Evolutionary conservation across 2,329 filamentous ascomycete genomes (phyloP).

Genomic region (Fusarium sp.): DNA sequence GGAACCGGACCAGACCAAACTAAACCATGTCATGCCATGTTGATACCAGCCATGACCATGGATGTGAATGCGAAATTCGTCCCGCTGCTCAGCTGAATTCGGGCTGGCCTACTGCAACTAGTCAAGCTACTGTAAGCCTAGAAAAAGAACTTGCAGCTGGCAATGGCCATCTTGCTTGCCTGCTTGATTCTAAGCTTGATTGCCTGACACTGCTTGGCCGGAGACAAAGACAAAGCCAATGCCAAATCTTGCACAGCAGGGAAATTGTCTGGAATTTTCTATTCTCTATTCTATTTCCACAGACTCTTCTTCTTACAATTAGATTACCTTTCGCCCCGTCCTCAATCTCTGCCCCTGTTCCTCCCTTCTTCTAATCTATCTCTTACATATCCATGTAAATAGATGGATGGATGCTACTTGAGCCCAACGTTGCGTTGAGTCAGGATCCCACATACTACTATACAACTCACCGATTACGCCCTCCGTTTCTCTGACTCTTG

Average conservation of each 20-base stretch:
- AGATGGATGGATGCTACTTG: conserved; percentile 18
- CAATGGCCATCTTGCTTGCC: conserved; percentile 28
- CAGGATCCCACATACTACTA: conserved; percentile 16
- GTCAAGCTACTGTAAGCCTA: conserved; percentile 25
- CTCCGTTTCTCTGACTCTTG: conserved; percentile 21
- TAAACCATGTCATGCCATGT: neutral
- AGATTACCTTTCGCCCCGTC: conserved; percentile 7
- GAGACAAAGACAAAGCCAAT: conserved; percentile 14
- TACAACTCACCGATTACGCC: conserved; percentile 18
- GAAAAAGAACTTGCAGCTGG: conserved; percentile 21
- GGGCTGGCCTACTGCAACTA: conserved; percentile 27
- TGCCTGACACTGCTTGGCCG: conserved; percentile 34
- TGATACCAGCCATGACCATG: conserved; percentile 24
- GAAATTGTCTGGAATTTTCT: conserved; percentile 35
- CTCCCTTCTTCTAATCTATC: conserved; percentile 21
- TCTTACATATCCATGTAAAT: conserved; percentile 32
- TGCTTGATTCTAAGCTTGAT: conserved; percentile 1
- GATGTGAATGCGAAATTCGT: conserved; percentile 16
- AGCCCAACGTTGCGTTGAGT: conserved; percentile 34
- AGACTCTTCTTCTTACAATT: conserved; percentile 25
- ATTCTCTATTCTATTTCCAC: conserved; percentile 26
- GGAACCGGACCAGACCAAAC: neutral
- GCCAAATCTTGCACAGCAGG: conserved; percentile 13
- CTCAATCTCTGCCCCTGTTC: conserved; percentile 20
- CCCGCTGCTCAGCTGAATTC: conserved; percentile 40